Evolutionary conservation across 2,329 filamentous ascomycete species (phyloP).

Genomic region (Epichloe baconii): DNA sequence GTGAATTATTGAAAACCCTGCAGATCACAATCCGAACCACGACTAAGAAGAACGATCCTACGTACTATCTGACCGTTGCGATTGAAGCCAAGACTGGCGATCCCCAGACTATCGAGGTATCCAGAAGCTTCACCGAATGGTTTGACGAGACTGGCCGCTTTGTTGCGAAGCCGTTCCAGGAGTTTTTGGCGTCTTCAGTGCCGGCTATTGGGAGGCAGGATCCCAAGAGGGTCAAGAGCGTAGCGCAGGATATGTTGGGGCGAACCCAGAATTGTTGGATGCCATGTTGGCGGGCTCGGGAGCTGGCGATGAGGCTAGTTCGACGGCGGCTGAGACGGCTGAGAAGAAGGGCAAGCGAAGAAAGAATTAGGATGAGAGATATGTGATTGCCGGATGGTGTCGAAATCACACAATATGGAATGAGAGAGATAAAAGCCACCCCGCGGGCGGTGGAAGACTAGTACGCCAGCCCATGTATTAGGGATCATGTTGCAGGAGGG

Average conservation of each 20-base stretch:
- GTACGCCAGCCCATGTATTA: not conserved
- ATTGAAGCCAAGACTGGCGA: constrained; percentile 28
- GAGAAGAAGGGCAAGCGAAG: constrained; percentile 33
- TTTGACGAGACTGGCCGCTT: constrained; percentile 64
- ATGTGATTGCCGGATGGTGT: not conserved
- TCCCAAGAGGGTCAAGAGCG: constrained; percentile 37
- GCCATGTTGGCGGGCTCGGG: constrained; percentile 24
- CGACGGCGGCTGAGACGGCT: constrained; percentile 21
- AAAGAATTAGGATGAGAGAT: constrained; percentile 21
- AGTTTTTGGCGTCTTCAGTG: constrained; percentile 57
- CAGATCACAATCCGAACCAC: constrained; percentile 62
- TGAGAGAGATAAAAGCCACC: not conserved
- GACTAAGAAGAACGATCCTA: constrained; percentile 66
- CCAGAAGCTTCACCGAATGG: constrained; percentile 58
- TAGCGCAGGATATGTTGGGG: constrained; percentile 24
- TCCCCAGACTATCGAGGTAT: constrained; percentile 37
- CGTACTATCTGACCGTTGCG: constrained; percentile 63
- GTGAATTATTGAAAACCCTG: constrained; percentile 3
- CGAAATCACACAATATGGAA: not conserved
- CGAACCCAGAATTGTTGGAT: constrained; percentile 35
- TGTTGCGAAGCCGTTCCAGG: constrained; percentile 63
- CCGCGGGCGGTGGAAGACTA: not conserved
- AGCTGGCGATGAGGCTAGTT: constrained; percentile 16
- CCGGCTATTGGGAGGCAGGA: constrained; percentile 54
- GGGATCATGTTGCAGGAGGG: not conserved